Percentiles rank a stretch among this genome's conserved stretches.
phyloP scores from a whole-genome alignment of 2,329 filamentous ascomycete species.

The Pseudogymnoascus sp. region DNA sequence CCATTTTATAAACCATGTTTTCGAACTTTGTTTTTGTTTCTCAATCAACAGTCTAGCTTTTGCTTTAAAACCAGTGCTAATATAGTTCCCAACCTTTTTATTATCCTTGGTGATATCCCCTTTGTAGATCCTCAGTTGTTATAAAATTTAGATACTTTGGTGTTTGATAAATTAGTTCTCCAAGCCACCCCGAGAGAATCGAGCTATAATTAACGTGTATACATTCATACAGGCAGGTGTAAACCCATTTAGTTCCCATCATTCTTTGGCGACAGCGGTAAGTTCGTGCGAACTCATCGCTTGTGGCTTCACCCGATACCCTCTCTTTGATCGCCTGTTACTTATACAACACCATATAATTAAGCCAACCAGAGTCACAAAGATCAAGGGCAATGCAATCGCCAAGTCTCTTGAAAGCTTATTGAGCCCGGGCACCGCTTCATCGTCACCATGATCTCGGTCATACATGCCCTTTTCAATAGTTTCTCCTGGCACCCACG shows the following conservation, averaged over 20 bases:
- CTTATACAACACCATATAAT: not conserved
- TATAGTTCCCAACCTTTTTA: not conserved
- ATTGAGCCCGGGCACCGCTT: not conserved
- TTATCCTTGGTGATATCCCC: not conserved
- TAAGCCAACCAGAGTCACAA: not conserved
- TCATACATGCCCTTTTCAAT: not conserved
- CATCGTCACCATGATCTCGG: not conserved
- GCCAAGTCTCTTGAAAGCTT: not conserved
- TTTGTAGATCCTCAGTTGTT: not conserved
- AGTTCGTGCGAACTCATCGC: not conserved
- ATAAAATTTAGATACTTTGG: not conserved
- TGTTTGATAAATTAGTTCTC: not conserved
- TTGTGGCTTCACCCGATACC: not conserved
- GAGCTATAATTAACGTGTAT: not conserved
- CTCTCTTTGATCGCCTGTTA: not conserved
- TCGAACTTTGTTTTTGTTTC: not conserved
- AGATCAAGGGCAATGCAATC: not conserved
- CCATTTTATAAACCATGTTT: not conserved
- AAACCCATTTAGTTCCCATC: not conserved
- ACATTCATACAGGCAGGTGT: not conserved
- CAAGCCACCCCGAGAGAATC: not conserved
- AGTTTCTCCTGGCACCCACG: not conserved
- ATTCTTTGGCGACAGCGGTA: not conserved
- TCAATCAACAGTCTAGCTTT: not conserved
- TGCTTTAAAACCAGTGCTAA: not conserved